Evolutionary conservation across 768 basidiomycete species (phyloP), one percentile per base, ranked within the genome.

Genomic region (Boletellus ananas): DNA sequence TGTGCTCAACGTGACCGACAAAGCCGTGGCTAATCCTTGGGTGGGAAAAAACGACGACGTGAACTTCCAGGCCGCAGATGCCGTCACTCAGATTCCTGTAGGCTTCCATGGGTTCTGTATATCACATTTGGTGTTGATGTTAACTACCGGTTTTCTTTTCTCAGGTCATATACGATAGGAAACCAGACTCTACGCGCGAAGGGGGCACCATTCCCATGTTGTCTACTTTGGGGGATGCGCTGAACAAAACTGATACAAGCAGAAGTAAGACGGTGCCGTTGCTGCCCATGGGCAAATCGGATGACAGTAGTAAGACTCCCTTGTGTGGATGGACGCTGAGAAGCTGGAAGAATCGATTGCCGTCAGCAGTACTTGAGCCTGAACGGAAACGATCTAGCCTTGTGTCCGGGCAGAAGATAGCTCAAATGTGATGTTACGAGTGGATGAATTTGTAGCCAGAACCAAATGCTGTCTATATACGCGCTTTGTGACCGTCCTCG

Each of bases 151-250:
- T n/a, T 17, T 17, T n/a, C 17, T 27, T 8, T 8, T 8, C 25
- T 8, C 8, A 27, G 25, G 4, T 27, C 25, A 4, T 27, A 8
- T 8, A 27, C 4, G 25, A 8, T 8, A 27, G 25, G 25, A 8
- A 27, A 27, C 42, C 44, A 9, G 44, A 91, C 60, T 71, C 84
- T 54, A 90, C 85, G 4, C 80, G 88, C 35, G 91, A 94, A 66
- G 91, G 90, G 20, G 93, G 93, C 1, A 87, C 87, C 3, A 90
- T 94, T 55, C 91, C 91, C 1, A 84, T 94, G 23, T 90, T 90
- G 9, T 74, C 93, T 33, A 89, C 88, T 2, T 92, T 97, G 61
- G 87, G 91, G 29, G 85, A 94, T 58, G 78, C 78, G 25, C 73
- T 95, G 34, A 78, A 79, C 16, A 83, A 88, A 49, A 94, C 90